Percentiles rank a stretch among this genome's conserved stretches.
Evolutionary conservation across 371 early-diverging fungal genomes (phyloP).

Genomic region (Mortierella sp.): DNA sequence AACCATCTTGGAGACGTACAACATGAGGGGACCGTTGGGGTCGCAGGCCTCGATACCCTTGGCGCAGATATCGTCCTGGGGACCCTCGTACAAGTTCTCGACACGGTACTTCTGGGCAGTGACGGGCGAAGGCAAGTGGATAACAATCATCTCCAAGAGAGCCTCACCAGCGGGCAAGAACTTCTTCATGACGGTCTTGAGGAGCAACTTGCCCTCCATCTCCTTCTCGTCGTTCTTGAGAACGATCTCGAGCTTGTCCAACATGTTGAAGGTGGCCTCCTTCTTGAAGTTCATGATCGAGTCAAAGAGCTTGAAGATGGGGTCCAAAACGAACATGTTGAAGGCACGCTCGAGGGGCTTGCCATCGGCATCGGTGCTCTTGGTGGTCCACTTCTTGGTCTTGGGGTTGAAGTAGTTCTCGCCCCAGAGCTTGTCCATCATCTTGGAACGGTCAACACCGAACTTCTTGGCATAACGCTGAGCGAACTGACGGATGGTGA

Average conservation of each 20-base stretch:
- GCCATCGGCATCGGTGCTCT: conserved; percentile 77
- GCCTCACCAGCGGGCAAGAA: conserved; percentile 99
- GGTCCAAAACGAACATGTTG: conserved; percentile 97
- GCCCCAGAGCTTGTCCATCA: conserved; percentile 95
- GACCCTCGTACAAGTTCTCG: conserved; percentile 97
- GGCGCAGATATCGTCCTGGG: conserved; percentile 94
- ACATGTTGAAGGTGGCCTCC: conserved; percentile 82
- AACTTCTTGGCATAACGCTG: conserved; percentile 96
- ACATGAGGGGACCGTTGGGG: conserved; percentile 96
- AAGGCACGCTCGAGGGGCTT: conserved; percentile 92
- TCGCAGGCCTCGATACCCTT: conserved; percentile 89
- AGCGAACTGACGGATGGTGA: conserved; percentile 98
- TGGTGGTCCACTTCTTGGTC: conserved; percentile 95
- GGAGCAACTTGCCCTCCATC: conserved; percentile 92
- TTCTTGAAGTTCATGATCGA: conserved; percentile 95
- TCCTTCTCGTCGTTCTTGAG: conserved; percentile 88
- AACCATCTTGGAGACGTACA: conserved; percentile 99
- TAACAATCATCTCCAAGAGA: conserved; percentile 98
- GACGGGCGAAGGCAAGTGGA: conserved; percentile 96
- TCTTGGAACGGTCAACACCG: conserved; percentile 92
- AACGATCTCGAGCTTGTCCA: conserved; percentile 88
- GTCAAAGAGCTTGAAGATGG: conserved; percentile 97
- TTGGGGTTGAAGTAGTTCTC: conserved; percentile 96
- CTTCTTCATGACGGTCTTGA: conserved; percentile 97
- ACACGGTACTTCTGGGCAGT: conserved; percentile 94